These are phyloP conservation scores for Teratosphaeria viscida DNA, from an alignment of 2,329 filamentous ascomycete species.

Conservation along the genomic window DNA sequence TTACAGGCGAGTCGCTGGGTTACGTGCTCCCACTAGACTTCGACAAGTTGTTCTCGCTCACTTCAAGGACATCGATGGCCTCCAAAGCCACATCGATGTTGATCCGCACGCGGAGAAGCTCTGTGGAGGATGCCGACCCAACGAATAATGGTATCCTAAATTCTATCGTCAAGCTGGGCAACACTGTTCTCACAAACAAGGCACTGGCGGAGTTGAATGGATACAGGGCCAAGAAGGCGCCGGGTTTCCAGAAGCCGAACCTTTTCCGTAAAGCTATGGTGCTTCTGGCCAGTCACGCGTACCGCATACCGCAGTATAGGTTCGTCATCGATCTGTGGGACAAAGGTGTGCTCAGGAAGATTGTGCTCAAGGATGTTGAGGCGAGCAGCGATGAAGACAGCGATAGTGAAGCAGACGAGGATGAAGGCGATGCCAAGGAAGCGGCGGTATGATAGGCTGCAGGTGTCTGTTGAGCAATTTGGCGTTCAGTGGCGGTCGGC, in stretches of 20 bases:
- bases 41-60: constrained; percentile 63
- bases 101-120: constrained; percentile 8
- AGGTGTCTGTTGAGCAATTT: not conserved
- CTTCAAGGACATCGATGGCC: not conserved
- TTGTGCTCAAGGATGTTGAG: constrained; percentile 62
- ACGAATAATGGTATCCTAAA: constrained; percentile 61
- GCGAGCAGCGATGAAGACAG: not conserved
- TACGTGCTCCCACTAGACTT: constrained; percentile 78
- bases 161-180: constrained; percentile 77
- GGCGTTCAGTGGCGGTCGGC: not conserved
- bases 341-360: constrained; percentile 70
- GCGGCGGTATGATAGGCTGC: not conserved
- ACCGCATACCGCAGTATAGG: constrained; percentile 72
- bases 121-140: constrained; percentile 37
- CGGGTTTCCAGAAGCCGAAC: constrained; percentile 62
- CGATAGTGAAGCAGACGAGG: constrained; percentile 39
- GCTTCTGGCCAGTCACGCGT: constrained; percentile 80
- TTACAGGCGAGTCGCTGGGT: constrained; percentile 71
- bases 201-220: constrained; percentile 67
- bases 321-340: constrained; percentile 94
- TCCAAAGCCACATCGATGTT: constrained; percentile 5
- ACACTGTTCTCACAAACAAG: constrained; percentile 84
- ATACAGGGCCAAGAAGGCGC: constrained; percentile 50
- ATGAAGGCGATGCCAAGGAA: constrained; percentile 11
- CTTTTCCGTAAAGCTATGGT: constrained; percentile 80